Percentiles rank a stretch among this genome's conserved stretches.
Conservation (phyloP, 306 rosid species). For the Trifolium subterraneum region DNA sequence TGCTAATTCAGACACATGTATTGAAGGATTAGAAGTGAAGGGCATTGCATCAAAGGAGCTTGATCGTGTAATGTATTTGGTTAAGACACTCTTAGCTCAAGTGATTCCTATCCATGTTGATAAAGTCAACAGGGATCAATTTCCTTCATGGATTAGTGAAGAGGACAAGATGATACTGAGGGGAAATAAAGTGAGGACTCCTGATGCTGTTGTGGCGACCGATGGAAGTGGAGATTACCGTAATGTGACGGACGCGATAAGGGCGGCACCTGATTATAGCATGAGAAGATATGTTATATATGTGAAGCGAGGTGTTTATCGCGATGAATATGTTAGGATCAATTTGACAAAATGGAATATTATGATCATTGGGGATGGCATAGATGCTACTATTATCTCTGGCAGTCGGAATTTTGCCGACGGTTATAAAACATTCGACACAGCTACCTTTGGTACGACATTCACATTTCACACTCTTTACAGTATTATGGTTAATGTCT, state of each 20-base stretch:
- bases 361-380: conserved; percentile 85
- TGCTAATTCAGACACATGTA: conserved; percentile 72
- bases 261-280: conserved; percentile 74
- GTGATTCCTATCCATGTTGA: conserved; percentile 28
- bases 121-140: no score
- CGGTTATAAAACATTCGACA: conserved; percentile 76
- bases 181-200: conserved; percentile 43
- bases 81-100: conserved; percentile 56
- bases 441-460: conserved; percentile 84
- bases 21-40: conserved; percentile 73
- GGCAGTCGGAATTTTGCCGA: conserved; percentile 60
- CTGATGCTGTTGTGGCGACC: conserved; percentile 62
- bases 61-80: conserved; percentile 51
- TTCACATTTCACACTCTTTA: no score
- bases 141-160: conserved; percentile 66
- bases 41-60: conserved; percentile 49
- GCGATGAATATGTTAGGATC: conserved; percentile 70
- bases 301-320: conserved; percentile 69
- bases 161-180: conserved; percentile 56
- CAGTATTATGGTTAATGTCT: no score
- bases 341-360: conserved; percentile 89
- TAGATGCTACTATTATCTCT: conserved; percentile 64
- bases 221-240: conserved; percentile 80
- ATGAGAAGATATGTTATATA: conserved; percentile 66
- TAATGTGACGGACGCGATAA: conserved; percentile 64